phyloP scores from a whole-genome alignment of 1,284 basidiomycete genomes.

The Stereum hirsutum region DNA sequence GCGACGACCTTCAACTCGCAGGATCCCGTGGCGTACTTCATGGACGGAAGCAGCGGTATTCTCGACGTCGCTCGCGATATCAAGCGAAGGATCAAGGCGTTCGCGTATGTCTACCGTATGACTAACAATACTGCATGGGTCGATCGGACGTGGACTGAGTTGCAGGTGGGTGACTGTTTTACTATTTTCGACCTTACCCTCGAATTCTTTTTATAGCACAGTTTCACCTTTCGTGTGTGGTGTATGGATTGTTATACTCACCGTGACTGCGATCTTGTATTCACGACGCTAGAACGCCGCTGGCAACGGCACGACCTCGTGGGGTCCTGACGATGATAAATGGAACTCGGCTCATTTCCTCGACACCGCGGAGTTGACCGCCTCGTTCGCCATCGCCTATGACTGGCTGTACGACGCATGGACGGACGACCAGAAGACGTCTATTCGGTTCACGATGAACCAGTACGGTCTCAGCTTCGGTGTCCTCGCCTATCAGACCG shows the following conservation, averaged over 20 bases:
- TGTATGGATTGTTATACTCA: no score
- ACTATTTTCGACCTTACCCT: not conserved
- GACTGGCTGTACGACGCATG: conserved; percentile 93
- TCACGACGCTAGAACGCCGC: conserved; percentile 64
- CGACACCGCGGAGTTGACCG: conserved; percentile 84
- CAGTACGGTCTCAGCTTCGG: conserved; percentile 71
- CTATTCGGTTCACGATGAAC: conserved; percentile 72
- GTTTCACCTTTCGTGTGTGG: no score
- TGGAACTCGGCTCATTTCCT: conserved; percentile 95
- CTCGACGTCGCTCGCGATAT: conserved; percentile 87
- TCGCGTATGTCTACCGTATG: conserved; percentile 86
- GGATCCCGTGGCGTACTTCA: conserved; percentile 60
- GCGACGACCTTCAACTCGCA: conserved; percentile 63
- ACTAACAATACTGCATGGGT: conserved; percentile 86
- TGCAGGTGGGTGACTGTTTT: conserved; percentile 44
- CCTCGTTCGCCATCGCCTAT: conserved; percentile 87
- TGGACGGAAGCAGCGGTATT: conserved; percentile 87
- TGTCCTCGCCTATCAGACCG: conserved; percentile 37
- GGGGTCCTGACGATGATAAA: conserved; percentile 50
- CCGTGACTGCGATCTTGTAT: no score
- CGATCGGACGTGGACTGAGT: conserved; percentile 78
- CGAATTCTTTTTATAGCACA: no score
- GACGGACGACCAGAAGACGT: conserved; percentile 62
- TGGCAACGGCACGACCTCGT: conserved; percentile 49
- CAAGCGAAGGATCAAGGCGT: conserved; percentile 89